Conservation (phyloP, 2,329 filamentous ascomycete species). For the Trichoderma hamatum region DNA sequence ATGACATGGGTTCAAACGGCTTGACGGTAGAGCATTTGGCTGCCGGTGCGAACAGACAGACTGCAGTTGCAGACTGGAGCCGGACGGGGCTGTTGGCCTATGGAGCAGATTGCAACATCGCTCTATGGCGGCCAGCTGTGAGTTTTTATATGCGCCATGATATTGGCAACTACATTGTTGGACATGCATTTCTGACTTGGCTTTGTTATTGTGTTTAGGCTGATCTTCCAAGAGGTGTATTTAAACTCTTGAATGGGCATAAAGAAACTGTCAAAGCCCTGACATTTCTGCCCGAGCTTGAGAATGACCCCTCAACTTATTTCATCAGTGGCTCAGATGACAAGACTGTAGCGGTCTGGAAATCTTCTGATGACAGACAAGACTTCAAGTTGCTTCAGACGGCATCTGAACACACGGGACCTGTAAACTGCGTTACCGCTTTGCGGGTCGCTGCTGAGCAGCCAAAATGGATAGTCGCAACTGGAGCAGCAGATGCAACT, state of each 20-base stretch:
- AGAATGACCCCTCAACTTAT: slow-evolving; percentile 52
- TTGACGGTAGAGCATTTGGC: slow-evolving; percentile 61
- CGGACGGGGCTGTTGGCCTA: slow-evolving; percentile 75
- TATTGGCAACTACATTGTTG: not conserved
- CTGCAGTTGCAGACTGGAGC: slow-evolving; percentile 89
- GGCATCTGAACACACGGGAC: slow-evolving; percentile 65
- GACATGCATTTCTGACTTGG: not conserved
- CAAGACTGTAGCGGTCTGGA: slow-evolving; percentile 76
- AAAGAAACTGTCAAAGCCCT: slow-evolving; percentile 80
- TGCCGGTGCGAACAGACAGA: slow-evolving; percentile 86
- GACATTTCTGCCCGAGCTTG: slow-evolving; percentile 66
- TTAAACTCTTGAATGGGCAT: slow-evolving; percentile 72
- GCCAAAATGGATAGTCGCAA: slow-evolving; percentile 62
- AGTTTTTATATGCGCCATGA: slow-evolving; percentile 39
- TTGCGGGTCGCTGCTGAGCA: slow-evolving; percentile 37
- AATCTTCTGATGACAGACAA: slow-evolving; percentile 35
- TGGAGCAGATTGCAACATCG: slow-evolving; percentile 86
- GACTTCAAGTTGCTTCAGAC: slow-evolving; percentile 54
- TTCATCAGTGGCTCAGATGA: slow-evolving; percentile 84
- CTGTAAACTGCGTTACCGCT: slow-evolving; percentile 70
- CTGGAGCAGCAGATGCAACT: slow-evolving; percentile 79
- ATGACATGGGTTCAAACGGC: slow-evolving; percentile 37
- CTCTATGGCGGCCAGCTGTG: slow-evolving; percentile 82
- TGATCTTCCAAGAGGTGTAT: slow-evolving; percentile 58
- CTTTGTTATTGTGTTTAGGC: slow-evolving; percentile 36